These are phyloP conservation scores for Plantago lanceolata DNA, from an alignment of 305 asterid species.

Conservation along the genomic window DNA sequence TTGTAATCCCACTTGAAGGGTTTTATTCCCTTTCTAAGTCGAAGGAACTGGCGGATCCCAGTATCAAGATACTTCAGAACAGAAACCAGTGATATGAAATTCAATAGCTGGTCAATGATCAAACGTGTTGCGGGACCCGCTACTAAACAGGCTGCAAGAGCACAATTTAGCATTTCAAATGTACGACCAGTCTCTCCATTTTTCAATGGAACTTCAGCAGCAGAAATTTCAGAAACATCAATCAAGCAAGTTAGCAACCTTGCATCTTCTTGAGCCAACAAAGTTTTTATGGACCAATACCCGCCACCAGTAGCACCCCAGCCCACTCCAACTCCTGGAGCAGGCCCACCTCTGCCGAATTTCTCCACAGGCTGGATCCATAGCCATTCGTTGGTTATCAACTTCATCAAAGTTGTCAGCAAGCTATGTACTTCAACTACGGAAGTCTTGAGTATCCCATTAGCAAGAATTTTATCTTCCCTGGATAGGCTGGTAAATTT, in stretches of 20 bases:
- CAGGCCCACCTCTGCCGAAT: slow-evolving; percentile 92
- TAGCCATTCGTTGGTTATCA: slow-evolving; percentile 40
- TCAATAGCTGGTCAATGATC: slow-evolving; percentile 52
- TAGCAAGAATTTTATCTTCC: slow-evolving; percentile 61
- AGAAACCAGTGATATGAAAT: slow-evolving; percentile 54
- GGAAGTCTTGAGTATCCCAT: slow-evolving; percentile 57
- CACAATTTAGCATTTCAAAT: slow-evolving; percentile 48
- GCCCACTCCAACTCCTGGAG: slow-evolving; percentile 95
- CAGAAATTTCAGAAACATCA: slow-evolving; percentile 32
- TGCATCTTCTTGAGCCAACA: slow-evolving; percentile 70
- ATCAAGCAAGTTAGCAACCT: slow-evolving; percentile 54
- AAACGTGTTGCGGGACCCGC: slow-evolving; percentile 54
- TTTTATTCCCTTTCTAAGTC: slow-evolving; percentile 30
- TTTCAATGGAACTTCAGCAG: slow-evolving; percentile 28
- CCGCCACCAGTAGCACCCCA: slow-evolving; percentile 98
- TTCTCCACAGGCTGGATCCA: slow-evolving; percentile 44
- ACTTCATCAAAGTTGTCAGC: slow-evolving; percentile 38
- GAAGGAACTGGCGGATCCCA: slow-evolving; percentile 48
- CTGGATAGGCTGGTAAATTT: slow-evolving; percentile 25
- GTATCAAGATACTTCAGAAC: slow-evolving; percentile 53
- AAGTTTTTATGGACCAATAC: slow-evolving; percentile 61
- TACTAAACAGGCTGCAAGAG: slow-evolving; percentile 50
- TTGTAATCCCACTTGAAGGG: slow-evolving; percentile 55
- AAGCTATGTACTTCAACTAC: slow-evolving; percentile 39
- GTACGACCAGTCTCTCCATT: slow-evolving; percentile 30